phyloP scores from a whole-genome alignment of 208 protist species.

The Crithidia brevicula region DNA sequence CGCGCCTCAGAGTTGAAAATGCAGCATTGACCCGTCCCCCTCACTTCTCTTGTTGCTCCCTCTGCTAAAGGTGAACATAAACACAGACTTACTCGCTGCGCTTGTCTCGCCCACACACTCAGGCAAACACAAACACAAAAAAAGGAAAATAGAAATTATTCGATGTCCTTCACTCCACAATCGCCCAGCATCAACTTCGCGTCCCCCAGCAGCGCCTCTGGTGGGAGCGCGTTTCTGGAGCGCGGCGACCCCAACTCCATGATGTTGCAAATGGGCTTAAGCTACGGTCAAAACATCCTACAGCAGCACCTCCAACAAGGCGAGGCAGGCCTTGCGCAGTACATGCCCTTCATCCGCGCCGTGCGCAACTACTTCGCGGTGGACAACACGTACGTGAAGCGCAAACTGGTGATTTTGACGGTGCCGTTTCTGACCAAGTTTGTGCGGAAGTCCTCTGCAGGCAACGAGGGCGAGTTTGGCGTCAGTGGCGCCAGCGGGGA shows the following conservation, averaged over 20 bases:
- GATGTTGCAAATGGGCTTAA: constrained; percentile 79
- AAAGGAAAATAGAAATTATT: too few species aligned
- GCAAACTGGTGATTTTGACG: constrained; percentile 72
- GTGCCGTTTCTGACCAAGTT: constrained; percentile 69
- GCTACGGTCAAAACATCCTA: constrained; percentile 78
- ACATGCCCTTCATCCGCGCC: constrained; percentile 60
- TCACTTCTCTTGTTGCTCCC: too few species aligned
- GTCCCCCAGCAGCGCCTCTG: background rate
- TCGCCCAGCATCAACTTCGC: constrained; percentile 35
- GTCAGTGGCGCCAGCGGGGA: constrained; percentile 12
- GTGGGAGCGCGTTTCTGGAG: constrained; percentile 19
- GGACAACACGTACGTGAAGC: constrained; percentile 78
- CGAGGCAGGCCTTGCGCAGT: constrained; percentile 52
- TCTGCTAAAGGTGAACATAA: too few species aligned
- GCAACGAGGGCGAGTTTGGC: constrained; percentile 26
- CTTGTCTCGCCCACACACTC: too few species aligned
- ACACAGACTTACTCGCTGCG: too few species aligned
- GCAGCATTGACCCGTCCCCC: too few species aligned
- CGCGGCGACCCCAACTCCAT: constrained; percentile 36
- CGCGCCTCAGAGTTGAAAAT: too few species aligned
- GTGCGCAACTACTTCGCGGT: constrained; percentile 77
- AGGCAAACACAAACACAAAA: too few species aligned
- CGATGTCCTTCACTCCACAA: constrained; percentile 18
- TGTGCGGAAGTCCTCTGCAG: constrained; percentile 7
- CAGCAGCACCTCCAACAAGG: constrained; percentile 65